Conservation (phyloP, 2,329 filamentous ascomycete species). For the Colletotrichum cordylinicola region DNA sequence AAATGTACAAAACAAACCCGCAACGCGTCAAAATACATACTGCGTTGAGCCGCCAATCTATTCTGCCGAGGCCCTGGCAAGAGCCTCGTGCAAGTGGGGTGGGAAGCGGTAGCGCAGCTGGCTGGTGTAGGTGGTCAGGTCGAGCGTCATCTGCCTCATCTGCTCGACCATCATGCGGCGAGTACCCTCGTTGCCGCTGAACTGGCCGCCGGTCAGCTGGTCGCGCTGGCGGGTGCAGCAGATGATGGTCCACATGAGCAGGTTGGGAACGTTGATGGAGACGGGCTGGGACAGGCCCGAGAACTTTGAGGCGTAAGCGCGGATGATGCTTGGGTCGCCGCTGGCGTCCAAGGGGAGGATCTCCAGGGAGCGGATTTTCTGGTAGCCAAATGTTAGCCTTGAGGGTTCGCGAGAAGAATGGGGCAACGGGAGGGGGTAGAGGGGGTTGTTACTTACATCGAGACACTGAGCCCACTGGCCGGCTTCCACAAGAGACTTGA, state of each 20-base stretch:
- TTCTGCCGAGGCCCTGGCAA: conserved; percentile 82
- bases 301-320: conserved; percentile 82
- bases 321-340: conserved; percentile 80
- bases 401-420: background rate
- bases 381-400: conserved; percentile 2
- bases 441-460: conserved; percentile 54
- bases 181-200: conserved; percentile 74
- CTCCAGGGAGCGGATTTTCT: conserved; percentile 76
- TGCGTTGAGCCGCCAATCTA: conserved; percentile 29
- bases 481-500: conserved; percentile 61
- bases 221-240: conserved; percentile 83
- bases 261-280: conserved; percentile 85
- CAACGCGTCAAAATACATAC: background rate
- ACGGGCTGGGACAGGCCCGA: conserved; percentile 79
- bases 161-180: conserved; percentile 70
- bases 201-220: conserved; percentile 72
- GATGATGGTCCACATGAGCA: conserved; percentile 92
- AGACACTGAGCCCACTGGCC: conserved; percentile 63
- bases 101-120: conserved; percentile 91
- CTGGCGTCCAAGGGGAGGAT: conserved; percentile 80
- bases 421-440: background rate
- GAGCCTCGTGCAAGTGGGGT: conserved; percentile 83
- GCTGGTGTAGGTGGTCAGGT: conserved; percentile 92
- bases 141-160: conserved; percentile 81
- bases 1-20: background rate